Evolutionary conservation across 305 asterid genomes (phyloP).

Genomic region (Salvia sclarea): DNA sequence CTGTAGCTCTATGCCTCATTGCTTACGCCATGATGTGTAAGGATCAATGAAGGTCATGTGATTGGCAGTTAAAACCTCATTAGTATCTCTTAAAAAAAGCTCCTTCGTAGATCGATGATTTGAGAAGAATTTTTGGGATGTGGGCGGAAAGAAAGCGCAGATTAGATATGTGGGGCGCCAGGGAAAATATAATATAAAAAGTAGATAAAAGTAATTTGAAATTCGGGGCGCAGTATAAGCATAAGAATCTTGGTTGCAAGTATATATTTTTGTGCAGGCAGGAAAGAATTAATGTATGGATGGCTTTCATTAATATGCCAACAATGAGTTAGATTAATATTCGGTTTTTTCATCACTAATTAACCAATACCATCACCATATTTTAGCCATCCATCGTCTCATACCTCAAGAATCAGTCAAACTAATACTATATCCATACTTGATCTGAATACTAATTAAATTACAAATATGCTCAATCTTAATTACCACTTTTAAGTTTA

Average conservation of each 20-base stretch:
- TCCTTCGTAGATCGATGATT: background rate
- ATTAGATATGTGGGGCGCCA: conserved; percentile 12
- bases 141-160: background rate
- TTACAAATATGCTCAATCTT: no score
- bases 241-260: background rate
- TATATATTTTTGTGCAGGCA: conserved; percentile 25
- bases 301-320: no score
- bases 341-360: no score
- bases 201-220: conserved; percentile 11
- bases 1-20: background rate
- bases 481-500: no score
- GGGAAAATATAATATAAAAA: conserved; percentile 3
- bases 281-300: conserved; percentile 32
- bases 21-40: background rate
- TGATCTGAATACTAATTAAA: no score
- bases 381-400: no score
- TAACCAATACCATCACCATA: no score
- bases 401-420: no score
- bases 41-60: conserved; percentile 1
- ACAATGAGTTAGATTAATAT: no score
- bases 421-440: no score
- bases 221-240: conserved; percentile 13
- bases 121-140: background rate
- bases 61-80: conserved; percentile 9
- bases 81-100: background rate